Evolutionary conservation across 768 basidiomycete genomes (phyloP).

Genomic region (Strobilomyces confusus): DNA sequence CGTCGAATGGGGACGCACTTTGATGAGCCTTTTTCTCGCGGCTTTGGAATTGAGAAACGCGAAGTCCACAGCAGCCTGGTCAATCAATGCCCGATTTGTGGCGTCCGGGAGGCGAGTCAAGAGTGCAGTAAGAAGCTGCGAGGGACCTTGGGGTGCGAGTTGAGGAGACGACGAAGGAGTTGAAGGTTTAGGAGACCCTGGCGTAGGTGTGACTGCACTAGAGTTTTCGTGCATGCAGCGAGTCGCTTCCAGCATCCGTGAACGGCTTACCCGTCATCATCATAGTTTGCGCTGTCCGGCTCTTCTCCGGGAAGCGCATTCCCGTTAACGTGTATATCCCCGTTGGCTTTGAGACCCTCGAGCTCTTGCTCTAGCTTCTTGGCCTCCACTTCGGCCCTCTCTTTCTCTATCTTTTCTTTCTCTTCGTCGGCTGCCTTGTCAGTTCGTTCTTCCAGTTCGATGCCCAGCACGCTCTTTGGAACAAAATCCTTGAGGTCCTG

Average conservation of each 20-base stretch:
- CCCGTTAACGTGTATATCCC: constrained; percentile 22
- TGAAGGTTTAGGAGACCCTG: constrained; percentile 60
- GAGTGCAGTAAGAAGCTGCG: constrained; percentile 86
- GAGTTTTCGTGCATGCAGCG: constrained; percentile 21
- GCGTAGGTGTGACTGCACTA: constrained; percentile 56
- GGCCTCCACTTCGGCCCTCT: constrained; percentile 60
- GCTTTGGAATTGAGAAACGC: constrained; percentile 96
- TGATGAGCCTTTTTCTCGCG: constrained; percentile 85
- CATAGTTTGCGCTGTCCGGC: constrained; percentile 23
- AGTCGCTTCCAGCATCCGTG: constrained; percentile 35
- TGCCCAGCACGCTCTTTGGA: constrained; percentile 80
- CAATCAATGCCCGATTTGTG: constrained; percentile 85
- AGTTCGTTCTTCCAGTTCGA: constrained; percentile 38
- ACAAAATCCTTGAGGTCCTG: constrained; percentile 90
- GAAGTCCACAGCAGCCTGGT: constrained; percentile 94
- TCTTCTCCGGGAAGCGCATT: constrained; percentile 2
- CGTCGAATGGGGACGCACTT: constrained; percentile 43
- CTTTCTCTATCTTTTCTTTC: constrained; percentile 49
- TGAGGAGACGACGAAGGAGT: constrained; percentile 63
- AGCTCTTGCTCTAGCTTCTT: constrained; percentile 76
- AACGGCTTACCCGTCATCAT: constrained; percentile 28
- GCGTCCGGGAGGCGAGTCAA: constrained; percentile 90
- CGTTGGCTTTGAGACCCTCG: constrained; percentile 50
- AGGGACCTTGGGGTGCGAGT: constrained; percentile 83
- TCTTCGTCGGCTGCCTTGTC: constrained; percentile 44